A percentile compares a stretch with the other conserved stretches of the same genome.
Conservation (phyloP, 805 yeast genomes). For the Candida ulmi region DNA sequence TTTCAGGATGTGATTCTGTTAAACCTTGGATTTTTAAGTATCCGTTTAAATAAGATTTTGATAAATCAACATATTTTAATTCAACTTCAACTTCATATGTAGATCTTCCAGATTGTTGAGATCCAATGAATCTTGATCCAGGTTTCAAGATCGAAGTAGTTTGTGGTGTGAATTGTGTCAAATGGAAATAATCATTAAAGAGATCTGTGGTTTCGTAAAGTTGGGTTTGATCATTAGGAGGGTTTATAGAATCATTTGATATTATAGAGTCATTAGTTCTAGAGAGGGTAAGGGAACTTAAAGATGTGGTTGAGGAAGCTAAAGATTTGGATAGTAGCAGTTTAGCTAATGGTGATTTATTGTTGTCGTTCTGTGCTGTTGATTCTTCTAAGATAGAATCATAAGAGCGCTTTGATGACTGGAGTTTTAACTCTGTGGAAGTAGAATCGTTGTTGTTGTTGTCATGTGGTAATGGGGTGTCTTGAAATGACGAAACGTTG, state of each 20-base stretch:
- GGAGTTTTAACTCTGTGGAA: too few species aligned
- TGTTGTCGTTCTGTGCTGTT: not conserved
- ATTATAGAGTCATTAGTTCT: not conserved
- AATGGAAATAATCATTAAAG: not conserved
- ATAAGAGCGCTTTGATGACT: too few species aligned
- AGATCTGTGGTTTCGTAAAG: not conserved
- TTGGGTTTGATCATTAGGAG: not conserved
- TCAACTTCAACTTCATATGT: conserved; percentile 66
- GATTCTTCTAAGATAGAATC: too few species aligned
- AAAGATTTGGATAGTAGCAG: not conserved
- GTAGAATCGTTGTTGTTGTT: too few species aligned
- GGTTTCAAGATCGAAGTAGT: conserved; percentile 47
- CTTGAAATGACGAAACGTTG: not conserved
- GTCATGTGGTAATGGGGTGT: too few species aligned
- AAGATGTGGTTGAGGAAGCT: not conserved
- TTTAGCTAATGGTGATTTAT: not conserved
- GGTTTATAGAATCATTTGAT: not conserved
- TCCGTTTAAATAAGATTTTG: conserved; percentile 47
- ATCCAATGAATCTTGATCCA: conserved; percentile 57
- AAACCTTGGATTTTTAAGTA: conserved; percentile 63
- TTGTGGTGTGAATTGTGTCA: conserved; percentile 9
- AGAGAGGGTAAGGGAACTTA: not conserved
- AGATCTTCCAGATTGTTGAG: conserved; percentile 63
- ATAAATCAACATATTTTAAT: conserved; percentile 62
- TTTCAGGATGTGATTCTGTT: conserved; percentile 61